Percentiles rank a stretch among this genome's conserved stretches.
Conservation (phyloP, 257 asterid genomes). For the Coffea canephora region DNA sequence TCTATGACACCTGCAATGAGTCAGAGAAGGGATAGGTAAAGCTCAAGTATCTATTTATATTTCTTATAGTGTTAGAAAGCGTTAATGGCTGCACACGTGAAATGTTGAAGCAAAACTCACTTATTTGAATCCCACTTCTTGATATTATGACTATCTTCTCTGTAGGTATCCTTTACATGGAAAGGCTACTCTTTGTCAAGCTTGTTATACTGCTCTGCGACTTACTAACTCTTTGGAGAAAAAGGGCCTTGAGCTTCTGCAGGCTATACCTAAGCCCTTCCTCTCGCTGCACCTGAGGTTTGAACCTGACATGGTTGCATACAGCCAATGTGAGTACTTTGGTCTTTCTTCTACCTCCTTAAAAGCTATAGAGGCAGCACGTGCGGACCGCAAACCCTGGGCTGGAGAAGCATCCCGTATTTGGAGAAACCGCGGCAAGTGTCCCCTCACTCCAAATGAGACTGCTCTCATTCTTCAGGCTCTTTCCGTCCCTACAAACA, state of each 20-base stretch:
- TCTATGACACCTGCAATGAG: constrained; percentile 95
- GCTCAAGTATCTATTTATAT: neutral
- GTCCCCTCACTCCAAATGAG: constrained; percentile 94
- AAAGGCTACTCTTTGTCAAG: constrained; percentile 94
- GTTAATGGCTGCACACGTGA: neutral
- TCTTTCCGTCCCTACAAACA: constrained; percentile 68
- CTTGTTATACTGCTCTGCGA: constrained; percentile 77
- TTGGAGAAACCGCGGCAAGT: constrained; percentile 93
- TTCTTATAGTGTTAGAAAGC: neutral
- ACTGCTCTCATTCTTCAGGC: constrained; percentile 75
- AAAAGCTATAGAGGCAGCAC: constrained; percentile 72
- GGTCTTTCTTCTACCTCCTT: constrained; percentile 63
- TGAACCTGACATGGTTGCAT: constrained; percentile 99
- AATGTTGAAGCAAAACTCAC: neutral
- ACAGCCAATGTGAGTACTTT: constrained; percentile 81
- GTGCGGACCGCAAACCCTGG: constrained; percentile 84
- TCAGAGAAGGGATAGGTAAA: constrained; percentile 94
- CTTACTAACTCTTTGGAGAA: constrained; percentile 53
- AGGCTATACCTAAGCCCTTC: constrained; percentile 97
- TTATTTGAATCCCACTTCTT: neutral
- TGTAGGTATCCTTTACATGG: constrained; percentile 85
- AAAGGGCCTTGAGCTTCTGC: constrained; percentile 69
- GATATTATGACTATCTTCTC: neutral
- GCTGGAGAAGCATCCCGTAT: constrained; percentile 81
- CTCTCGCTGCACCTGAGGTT: constrained; percentile 95